Base-by-base conservation (phyloP, 352 stramenopile genomes). In the Phytopythium ostracodes region DNA sequence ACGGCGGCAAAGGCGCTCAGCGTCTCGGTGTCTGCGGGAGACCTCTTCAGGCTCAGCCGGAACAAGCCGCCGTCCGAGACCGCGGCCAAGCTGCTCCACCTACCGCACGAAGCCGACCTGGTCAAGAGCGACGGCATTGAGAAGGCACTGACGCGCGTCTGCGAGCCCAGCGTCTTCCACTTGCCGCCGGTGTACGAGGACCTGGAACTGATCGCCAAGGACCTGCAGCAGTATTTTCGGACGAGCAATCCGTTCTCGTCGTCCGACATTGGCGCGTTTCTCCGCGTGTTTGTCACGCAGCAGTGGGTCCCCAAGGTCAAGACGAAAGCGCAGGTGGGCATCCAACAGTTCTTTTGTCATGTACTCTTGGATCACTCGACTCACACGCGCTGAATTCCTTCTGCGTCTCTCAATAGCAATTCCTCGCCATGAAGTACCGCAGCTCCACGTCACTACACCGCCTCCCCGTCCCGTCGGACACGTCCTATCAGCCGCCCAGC, bases 251-350 rank as follows among this genome's bases (percentile, higher is more conserved):
- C 62, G 8, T 63, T 69, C 17, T 70, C 70, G 1, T 66, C 68
- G 0, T 76, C 76, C 0, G 67, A 67, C 3, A 85, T 89, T 27
- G 47, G 63, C 18, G 65, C 75, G 18, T 92, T 91, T 51, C 62
- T 92, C 22, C 86, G 76, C 42, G 73, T 71, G 10, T 94, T 92
- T 46, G 80, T 91, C 33, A 68, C 67, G 2, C 66, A 77, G n/a
- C 87, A 88, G 53, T 94, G 85, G 85, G 79, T 92, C 56, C 78
- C 81, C 22, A 89, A 87, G 51, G 75, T 94, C 40, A 87, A 91
- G 58, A 50, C 65, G 5, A 88, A 91, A 43, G 83, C 85, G 0
- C 77, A 84, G 64, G 67, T 71, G 46, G 18, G 35, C 24, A 5
- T 18, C 0, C 29, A 15, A 15, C 11, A 8, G 31, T 15, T 25